Conservation (phyloP, 208 protist species). For the Borovskyia barvae region DNA sequence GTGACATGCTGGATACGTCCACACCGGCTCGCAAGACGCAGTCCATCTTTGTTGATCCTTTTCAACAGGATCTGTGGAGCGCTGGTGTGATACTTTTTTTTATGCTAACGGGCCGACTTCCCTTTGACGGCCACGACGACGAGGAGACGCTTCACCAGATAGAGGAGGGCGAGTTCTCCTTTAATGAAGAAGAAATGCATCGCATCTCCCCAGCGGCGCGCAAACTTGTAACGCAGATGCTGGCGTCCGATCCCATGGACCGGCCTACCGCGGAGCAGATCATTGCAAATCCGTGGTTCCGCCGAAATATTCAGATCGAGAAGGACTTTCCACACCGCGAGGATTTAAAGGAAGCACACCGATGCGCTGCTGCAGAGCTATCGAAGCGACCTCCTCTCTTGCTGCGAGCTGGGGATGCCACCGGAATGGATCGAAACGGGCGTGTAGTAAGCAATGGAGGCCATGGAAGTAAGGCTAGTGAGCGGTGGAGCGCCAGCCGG, state of each 20-base stretch:
- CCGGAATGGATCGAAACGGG: neutral
- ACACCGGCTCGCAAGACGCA: slow-evolving; percentile 14
- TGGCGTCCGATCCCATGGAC: slow-evolving; percentile 81
- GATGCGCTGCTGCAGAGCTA: neutral
- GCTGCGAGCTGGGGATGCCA: slow-evolving; percentile 1
- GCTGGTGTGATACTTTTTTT: slow-evolving; percentile 93
- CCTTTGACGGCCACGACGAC: slow-evolving; percentile 94
- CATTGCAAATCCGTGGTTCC: slow-evolving; percentile 86
- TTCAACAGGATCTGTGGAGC: slow-evolving; percentile 91
- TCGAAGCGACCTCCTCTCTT: neutral
- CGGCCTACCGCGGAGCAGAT: slow-evolving; percentile 86
- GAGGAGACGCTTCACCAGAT: slow-evolving; percentile 94
- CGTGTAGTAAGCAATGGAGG: neutral
- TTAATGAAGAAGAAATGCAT: slow-evolving; percentile 63
- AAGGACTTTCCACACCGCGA: slow-evolving; percentile 70
- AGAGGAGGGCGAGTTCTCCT: slow-evolving; percentile 45
- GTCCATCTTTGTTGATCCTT: slow-evolving; percentile 53
- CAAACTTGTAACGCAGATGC: slow-evolving; percentile 65
- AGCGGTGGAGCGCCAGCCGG: neutral
- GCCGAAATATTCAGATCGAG: slow-evolving; percentile 41
- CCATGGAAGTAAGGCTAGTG: neutral
- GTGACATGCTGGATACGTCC: neutral
- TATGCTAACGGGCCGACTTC: slow-evolving; percentile 95
- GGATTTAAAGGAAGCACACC: slow-evolving; percentile 21
- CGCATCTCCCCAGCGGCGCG: slow-evolving; percentile 67